phyloP scores from a whole-genome alignment of 176 grass and related monocot genomes.

The Cenchrus purpureus region DNA sequence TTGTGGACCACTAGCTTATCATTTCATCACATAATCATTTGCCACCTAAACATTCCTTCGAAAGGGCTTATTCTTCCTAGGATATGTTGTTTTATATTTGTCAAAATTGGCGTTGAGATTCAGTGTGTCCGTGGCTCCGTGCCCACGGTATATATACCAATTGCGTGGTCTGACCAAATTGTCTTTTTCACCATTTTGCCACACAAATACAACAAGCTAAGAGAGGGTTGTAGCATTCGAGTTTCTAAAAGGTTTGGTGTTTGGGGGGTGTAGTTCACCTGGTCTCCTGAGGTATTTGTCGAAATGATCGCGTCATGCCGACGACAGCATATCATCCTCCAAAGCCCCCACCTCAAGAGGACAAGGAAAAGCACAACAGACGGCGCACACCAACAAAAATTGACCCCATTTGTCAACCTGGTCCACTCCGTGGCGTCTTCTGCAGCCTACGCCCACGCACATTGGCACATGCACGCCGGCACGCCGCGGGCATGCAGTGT shows the following conservation, averaged over 20 bases:
- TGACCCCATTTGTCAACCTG: conserved; percentile 18
- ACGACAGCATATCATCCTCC: conserved; percentile 26
- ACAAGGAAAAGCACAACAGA: not conserved
- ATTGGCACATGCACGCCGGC: not conserved
- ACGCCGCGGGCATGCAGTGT: conserved; percentile 16
- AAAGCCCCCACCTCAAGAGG: not conserved
- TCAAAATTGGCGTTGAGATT: not conserved
- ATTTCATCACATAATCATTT: conserved; percentile 22
- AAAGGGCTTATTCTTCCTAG: not conserved
- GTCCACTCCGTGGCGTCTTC: conserved; percentile 34
- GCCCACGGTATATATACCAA: not conserved
- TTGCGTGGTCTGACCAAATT: too few relatives aligned
- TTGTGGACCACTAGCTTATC: not conserved
- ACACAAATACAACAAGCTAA: too few relatives aligned
- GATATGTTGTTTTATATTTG: not conserved
- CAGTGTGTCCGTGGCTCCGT: not conserved
- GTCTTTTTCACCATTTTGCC: too few relatives aligned
- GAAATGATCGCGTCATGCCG: conserved; percentile 19
- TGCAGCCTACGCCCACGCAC: not conserved
- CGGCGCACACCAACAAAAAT: conserved; percentile 42
- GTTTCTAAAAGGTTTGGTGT: too few relatives aligned
- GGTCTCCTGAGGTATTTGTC: not conserved
- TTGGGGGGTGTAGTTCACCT: too few relatives aligned
- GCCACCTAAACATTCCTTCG: conserved; percentile 6
- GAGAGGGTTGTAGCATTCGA: too few relatives aligned